A percentile compares a stretch with the other conserved stretches of the same genome.
Conservation (phyloP, 495 filamentous ascomycete genomes). For the Evernia prunastri region DNA sequence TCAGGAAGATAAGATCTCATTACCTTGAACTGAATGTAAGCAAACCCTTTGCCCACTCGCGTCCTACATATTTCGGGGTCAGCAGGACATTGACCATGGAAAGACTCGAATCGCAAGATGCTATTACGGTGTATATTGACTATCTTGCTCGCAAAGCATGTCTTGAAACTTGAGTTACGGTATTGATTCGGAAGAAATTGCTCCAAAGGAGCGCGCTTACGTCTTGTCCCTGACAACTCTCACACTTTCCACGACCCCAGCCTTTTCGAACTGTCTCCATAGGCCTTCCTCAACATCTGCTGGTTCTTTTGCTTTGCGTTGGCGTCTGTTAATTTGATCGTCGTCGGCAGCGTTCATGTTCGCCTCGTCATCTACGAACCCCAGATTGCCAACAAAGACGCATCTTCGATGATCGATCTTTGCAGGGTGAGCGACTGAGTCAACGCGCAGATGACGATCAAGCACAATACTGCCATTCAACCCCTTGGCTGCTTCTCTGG, state of each 20-base stretch:
- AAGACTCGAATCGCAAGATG: not conserved
- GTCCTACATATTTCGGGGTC: conserved; percentile 38
- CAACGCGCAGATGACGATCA: conserved; percentile 83
- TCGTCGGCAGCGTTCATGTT: conserved; percentile 47
- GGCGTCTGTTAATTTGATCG: conserved; percentile 52
- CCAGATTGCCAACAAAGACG: conserved; percentile 94
- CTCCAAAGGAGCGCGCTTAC: not conserved
- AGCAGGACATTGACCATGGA: not conserved
- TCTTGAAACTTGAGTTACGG: not conserved
- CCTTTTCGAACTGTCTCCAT: conserved; percentile 71
- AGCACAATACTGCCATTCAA: conserved; percentile 82
- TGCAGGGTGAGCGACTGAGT: conserved; percentile 81
- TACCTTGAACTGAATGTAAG: conserved; percentile 90
- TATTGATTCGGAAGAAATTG: not conserved
- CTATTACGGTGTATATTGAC: not conserved
- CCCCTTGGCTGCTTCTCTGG: conserved; percentile 64
- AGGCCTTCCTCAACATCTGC: conserved; percentile 92
- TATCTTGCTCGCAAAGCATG: not conserved
- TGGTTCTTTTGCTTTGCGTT: conserved; percentile 58
- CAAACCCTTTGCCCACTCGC: conserved; percentile 92
- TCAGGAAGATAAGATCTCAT: conserved; percentile 10
- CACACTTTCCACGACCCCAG: conserved; percentile 83
- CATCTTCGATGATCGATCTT: conserved; percentile 77
- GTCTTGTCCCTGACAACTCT: conserved; percentile 84
- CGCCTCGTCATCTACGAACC: conserved; percentile 84